phyloP scores from a whole-genome alignment of 1,284 basidiomycete species.

The Ustilago esculenta region DNA sequence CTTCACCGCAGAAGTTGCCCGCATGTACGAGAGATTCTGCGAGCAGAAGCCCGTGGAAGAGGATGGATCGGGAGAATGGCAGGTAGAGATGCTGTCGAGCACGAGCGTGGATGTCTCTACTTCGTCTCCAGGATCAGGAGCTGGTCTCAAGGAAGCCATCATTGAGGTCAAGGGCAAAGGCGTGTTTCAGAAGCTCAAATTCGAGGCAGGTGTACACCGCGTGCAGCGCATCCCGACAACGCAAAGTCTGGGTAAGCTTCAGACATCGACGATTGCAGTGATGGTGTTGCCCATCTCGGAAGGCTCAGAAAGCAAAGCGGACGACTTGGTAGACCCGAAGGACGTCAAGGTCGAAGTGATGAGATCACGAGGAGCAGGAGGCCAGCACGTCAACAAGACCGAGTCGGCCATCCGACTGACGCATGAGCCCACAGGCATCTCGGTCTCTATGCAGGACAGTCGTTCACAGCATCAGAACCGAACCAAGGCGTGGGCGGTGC shows the following conservation, averaged over 20 bases:
- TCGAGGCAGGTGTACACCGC: slow-evolving; percentile 94
- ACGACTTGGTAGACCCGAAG: slow-evolving; percentile 77
- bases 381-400: slow-evolving; percentile 99
- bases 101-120: slow-evolving; percentile 58
- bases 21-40: slow-evolving; percentile 80
- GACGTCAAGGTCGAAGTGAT: slow-evolving; percentile 92
- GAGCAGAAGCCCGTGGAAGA: slow-evolving; percentile 41
- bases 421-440: slow-evolving; percentile 90
- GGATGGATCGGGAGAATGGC: slow-evolving; percentile 45
- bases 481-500: slow-evolving; percentile 62
- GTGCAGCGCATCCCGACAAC: slow-evolving; percentile 94
- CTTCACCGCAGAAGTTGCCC: slow-evolving; percentile 80
- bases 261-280: slow-evolving; percentile 90
- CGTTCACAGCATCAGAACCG: slow-evolving; percentile 85
- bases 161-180: slow-evolving; percentile 81
- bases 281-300: slow-evolving; percentile 64
- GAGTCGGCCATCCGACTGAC: slow-evolving; percentile 97
- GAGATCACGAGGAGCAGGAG: slow-evolving; percentile 93
- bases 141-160: slow-evolving; percentile 83
- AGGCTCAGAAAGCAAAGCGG: slow-evolving; percentile 65
- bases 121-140: slow-evolving; percentile 59
- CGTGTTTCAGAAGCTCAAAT: slow-evolving; percentile 81
- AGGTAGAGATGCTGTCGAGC: slow-evolving; percentile 53
- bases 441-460: slow-evolving; percentile 98
- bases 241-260: slow-evolving; percentile 84